Evolutionary conservation across 371 early-diverging fungal species (phyloP), one percentile per base, ranked within the genome.

Genomic region (Catenaria anguillulae): DNA sequence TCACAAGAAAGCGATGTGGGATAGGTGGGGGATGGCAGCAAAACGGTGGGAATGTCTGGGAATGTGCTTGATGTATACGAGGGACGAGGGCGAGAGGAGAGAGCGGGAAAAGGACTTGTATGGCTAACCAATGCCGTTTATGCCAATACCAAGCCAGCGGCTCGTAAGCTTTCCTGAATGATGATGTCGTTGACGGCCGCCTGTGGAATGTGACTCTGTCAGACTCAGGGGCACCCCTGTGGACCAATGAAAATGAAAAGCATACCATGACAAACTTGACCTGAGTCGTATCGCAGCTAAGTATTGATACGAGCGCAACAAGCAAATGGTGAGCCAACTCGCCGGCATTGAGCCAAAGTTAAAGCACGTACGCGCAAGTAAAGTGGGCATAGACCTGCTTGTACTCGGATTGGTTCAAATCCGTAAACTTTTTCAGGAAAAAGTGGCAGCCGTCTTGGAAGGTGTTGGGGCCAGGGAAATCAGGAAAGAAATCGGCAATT

Each of bases 181-280:
- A 43, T 17, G 71, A 94, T 95, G 71, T 95, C 94, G 68, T 90
- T 93, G 55, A 93, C 91, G 23, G 93, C 90, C n/a, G n/a, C n/a
- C n/a, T n/a, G n/a, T n/a, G n/a, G n/a, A n/a, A n/a, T n/a, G n/a
- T n/a, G n/a, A 24, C 6, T 40, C 26, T 26, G 26, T 12, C 21
- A 26, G 1, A 26, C n/a, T 15, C 23, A 13, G 29, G 24, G 52
- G 15, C 31, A 29, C n/a, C 2, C 2, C 24, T 26, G 26, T 17
- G 62, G 33, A 43, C 21, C 17, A 43, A 17, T 0, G 21, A 43
- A 17, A 43, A 17, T 17, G 2, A 43, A 17, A 23, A 23, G 21
- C n/a, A n/a, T 5, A 88, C 85, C 88, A 96, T 90, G 65, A 96
- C 97, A 69, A 89, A 89, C 71, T 86, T 87, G 66, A 96, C 89